phyloP scores from a whole-genome alignment of 2,329 filamentous ascomycete species.

The Periconia sp. region DNA sequence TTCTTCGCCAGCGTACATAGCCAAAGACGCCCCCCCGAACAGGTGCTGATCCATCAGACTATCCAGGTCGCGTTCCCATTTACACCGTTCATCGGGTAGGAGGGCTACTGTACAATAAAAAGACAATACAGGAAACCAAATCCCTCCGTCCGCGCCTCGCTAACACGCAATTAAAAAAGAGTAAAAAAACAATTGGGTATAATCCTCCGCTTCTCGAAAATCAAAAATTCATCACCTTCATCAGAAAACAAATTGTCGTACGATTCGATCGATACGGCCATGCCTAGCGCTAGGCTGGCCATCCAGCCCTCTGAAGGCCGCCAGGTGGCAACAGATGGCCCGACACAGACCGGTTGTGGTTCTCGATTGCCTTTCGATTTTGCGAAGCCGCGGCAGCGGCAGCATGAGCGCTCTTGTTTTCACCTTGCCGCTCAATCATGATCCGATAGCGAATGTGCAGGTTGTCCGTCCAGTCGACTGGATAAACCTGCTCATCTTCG shows the following conservation, averaged over 20 bases:
- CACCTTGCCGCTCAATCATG: slow-evolving; percentile 49
- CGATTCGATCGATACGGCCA: too few relatives aligned
- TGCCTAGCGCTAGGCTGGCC: slow-evolving; percentile 2
- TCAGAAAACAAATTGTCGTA: slow-evolving; percentile 12
- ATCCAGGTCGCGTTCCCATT: slow-evolving; percentile 1
- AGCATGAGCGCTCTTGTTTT: slow-evolving; percentile 35
- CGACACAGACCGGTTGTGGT: slow-evolving; percentile 39
- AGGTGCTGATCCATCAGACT: slow-evolving; percentile 6
- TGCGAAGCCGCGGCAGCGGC: slow-evolving; percentile 17
- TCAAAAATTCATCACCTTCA: slow-evolving; percentile 20
- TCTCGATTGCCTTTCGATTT: slow-evolving; percentile 34
- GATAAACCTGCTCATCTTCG: slow-evolving; percentile 73
- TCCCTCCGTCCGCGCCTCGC: neutral
- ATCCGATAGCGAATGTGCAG: slow-evolving; percentile 60
- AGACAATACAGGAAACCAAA: neutral
- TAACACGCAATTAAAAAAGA: slow-evolving; percentile 22
- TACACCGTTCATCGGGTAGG: neutral
- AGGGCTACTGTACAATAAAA: neutral
- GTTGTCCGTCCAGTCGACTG: slow-evolving; percentile 69
- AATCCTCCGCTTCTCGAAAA: slow-evolving; percentile 19
- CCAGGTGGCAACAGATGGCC: slow-evolving; percentile 37
- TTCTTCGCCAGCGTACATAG: slow-evolving; percentile 16
- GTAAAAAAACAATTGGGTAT: slow-evolving; percentile 35
- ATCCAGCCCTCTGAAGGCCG: slow-evolving; percentile 17
- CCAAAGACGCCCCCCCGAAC: slow-evolving; percentile 12